Evolutionary conservation across 2,329 filamentous ascomycete species (phyloP).

Genomic region (Geosmithia putterillii): DNA sequence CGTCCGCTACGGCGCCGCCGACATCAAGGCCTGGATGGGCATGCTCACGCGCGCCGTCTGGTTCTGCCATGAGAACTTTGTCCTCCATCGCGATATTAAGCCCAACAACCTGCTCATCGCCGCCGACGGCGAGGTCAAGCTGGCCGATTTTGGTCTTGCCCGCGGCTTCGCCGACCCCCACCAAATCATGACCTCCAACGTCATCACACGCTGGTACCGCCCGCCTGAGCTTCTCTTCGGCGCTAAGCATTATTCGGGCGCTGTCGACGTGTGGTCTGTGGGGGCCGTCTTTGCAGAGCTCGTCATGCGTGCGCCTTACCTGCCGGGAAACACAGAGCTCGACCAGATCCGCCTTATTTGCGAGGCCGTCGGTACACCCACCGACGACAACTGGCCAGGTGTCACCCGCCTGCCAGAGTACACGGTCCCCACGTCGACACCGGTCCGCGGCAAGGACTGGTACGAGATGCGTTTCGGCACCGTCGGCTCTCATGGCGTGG

Average conservation of each 20-base stretch:
- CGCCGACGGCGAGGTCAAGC: conserved; percentile 82
- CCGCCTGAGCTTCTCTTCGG: conserved; percentile 90
- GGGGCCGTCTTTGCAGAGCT: conserved; percentile 91
- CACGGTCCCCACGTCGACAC: conserved; percentile 52
- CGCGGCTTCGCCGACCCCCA: conserved; percentile 82
- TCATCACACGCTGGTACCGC: conserved; percentile 95
- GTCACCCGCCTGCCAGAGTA: conserved; percentile 73
- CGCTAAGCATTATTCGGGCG: conserved; percentile 76
- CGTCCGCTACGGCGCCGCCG: conserved; percentile 72
- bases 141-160: conserved; percentile 95
- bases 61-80: conserved; percentile 92
- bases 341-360: conserved; percentile 79
- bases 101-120: conserved; percentile 96
- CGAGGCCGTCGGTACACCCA: conserved; percentile 77
- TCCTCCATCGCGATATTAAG: conserved; percentile 96
- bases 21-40: conserved; percentile 97
- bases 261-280: conserved; percentile 89
- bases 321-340: conserved; percentile 75
- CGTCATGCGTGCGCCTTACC: conserved; percentile 67
- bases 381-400: conserved; percentile 90
- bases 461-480: conserved; percentile 70
- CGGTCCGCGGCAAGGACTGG: conserved; percentile 54
- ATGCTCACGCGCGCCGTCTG: conserved; percentile 90
- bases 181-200: conserved; percentile 78
- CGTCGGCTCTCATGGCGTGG: conserved; percentile 71